phyloP scores from a whole-genome alignment of 2,329 filamentous ascomycete genomes.

The Dactylonectria macrodidyma region DNA sequence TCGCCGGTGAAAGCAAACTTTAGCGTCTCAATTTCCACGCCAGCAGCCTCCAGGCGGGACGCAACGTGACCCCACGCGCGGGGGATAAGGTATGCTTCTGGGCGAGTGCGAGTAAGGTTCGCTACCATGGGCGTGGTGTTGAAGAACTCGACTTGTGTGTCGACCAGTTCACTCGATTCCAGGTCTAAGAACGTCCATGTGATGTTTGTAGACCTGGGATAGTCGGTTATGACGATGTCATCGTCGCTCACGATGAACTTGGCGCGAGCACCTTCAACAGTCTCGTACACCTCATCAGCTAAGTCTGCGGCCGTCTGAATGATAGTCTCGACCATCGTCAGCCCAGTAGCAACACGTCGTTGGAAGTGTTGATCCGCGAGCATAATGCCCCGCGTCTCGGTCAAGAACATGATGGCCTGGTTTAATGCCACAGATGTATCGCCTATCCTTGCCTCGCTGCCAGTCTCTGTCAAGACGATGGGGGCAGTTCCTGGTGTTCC shows the following conservation, averaged over 20 bases:
- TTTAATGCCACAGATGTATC: conserved; percentile 46
- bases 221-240: conserved; percentile 47
- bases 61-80: conserved; percentile 44
- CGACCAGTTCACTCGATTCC: conserved; percentile 41
- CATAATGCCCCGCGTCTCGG: conserved; percentile 48
- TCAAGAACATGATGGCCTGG: conserved; percentile 47
- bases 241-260: conserved; percentile 43
- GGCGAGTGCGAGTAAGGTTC: conserved; percentile 45
- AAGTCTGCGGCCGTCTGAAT: conserved; percentile 47
- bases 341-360: conserved; percentile 47
- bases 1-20: conserved; percentile 40
- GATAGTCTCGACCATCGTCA: conserved; percentile 45
- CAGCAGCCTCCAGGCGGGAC: conserved; percentile 42
- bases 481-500: conserved; percentile 33
- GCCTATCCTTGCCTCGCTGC: conserved; percentile 44
- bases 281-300: conserved; percentile 35
- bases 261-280: conserved; percentile 40
- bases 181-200: conserved; percentile 48
- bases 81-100: conserved; percentile 49
- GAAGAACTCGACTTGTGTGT: conserved; percentile 43
- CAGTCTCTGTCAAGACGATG: conserved; percentile 46
- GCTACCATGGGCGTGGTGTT: conserved; percentile 44
- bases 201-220: conserved; percentile 36
- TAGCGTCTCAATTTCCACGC: conserved; percentile 42
- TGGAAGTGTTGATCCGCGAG: conserved; percentile 52